phyloP scores from a whole-genome alignment of 192 early-diverging fungal species.

The Coemansia sp. region DNA sequence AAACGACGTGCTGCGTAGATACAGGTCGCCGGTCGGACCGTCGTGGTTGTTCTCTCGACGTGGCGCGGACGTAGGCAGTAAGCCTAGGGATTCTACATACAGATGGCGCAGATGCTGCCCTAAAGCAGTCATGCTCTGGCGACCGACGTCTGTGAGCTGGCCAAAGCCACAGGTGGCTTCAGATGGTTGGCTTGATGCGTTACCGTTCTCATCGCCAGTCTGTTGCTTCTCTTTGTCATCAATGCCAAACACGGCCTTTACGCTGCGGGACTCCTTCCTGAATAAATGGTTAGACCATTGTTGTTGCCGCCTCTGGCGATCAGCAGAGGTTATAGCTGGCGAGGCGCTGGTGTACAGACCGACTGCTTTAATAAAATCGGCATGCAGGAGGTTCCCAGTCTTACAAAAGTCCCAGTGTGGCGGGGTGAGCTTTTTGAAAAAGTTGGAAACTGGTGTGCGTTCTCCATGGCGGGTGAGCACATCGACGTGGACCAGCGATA shows the following conservation, averaged over 20 bases:
- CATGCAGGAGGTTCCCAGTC: constrained; percentile 27
- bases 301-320: neutral
- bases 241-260: constrained; percentile 25
- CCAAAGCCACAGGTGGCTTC: constrained; percentile 52
- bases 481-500: constrained; percentile 53
- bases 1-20: constrained; percentile 62
- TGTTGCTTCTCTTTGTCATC: constrained; percentile 11
- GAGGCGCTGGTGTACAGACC: constrained; percentile 6
- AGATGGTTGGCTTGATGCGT: constrained; percentile 15
- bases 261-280: constrained; percentile 9
- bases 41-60: neutral
- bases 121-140: constrained; percentile 50
- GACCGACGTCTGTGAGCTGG: constrained; percentile 64
- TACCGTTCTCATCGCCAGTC: neutral
- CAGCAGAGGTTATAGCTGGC: neutral
- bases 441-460: constrained; percentile 37
- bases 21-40: constrained; percentile 38
- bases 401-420: constrained; percentile 51
- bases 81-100: constrained; percentile 57
- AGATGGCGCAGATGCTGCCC: constrained; percentile 57
- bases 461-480: constrained; percentile 57
- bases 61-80: constrained; percentile 31
- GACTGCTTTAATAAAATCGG: constrained; percentile 35
- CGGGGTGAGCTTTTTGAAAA: constrained; percentile 21
- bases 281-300: constrained; percentile 35